Base-by-base conservation (phyloP, 1,284 basidiomycete genomes). In the Ustilago crameri region DNA sequence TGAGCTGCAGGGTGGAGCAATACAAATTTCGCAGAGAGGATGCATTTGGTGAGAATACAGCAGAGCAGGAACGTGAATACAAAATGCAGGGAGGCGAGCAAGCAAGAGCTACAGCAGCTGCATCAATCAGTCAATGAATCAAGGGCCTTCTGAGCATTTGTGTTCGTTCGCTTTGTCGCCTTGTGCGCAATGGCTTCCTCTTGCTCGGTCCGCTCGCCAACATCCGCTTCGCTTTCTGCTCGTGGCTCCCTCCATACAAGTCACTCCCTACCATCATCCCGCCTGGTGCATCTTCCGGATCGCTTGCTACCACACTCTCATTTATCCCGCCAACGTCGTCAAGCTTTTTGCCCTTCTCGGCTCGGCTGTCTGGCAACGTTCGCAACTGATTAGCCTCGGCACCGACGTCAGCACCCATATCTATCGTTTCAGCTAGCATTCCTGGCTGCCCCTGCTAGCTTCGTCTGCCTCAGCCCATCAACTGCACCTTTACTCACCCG, bases 1-100 rank as follows among this genome's bases (percentile, higher is more conserved):
- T 35, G 20, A 30, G 35, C 40, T 54, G 43, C 43, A 46, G 51
- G 51, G 51, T 54, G 51, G 51, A 54, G 51, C 51, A 54, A 40
- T 52, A 54, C 44, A 54, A 45, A 46, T 17, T 27, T 20, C 23
- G 22, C 23, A 18, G 9, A 46, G 34, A 8, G 9, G 42, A 12
- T 44, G 51, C 51, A 52, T 52, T 32, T 14, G 9, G 23, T 17
- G 12, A 17, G 7, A 26, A 23, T 52, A 37, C 35, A 17, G n/a
- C 35, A 37, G 35, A 37, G 35, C 7, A 30, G 30, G 18, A 51
- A 15, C 17, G 34, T 34, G 23, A 52, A 44, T 44, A 44, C 51
- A 45, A 46, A 46, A 30, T 41, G 20, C 38, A n/a, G n/a, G n/a
- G n/a, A n/a, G n/a, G n/a, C n/a, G 24, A 27, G 38, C 49, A 32